Percentiles rank a stretch among this genome's conserved stretches.
Evolutionary conservation across 257 asterid genomes (phyloP).

Genomic region (Nicotiana knightiana): DNA sequence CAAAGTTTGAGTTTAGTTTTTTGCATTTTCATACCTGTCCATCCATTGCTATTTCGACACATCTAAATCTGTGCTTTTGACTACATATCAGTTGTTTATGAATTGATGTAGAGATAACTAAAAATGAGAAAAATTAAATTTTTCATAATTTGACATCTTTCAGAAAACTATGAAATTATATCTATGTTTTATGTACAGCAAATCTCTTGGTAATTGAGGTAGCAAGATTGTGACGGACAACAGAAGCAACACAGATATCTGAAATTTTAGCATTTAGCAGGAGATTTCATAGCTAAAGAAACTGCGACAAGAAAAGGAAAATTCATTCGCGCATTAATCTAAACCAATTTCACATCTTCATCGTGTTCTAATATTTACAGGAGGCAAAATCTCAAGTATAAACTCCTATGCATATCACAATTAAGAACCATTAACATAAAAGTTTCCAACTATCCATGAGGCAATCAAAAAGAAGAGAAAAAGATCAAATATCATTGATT

Average conservation of each 20-base stretch:
- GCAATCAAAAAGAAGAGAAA: not conserved
- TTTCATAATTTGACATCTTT: not conserved
- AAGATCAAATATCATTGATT: not conserved
- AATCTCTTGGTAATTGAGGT: not conserved
- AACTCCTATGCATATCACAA: not conserved
- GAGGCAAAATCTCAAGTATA: conserved; percentile 9
- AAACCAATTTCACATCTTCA: not conserved
- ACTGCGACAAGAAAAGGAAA: not conserved
- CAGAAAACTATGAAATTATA: not conserved
- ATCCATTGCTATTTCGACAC: not conserved
- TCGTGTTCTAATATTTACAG: conserved; percentile 3
- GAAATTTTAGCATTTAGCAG: not conserved
- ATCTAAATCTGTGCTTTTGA: not conserved
- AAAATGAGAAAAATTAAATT: not conserved
- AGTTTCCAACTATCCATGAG: conserved; percentile 1
- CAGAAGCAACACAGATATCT: not conserved
- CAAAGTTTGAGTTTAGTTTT: not conserved
- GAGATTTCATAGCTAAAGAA: not conserved
- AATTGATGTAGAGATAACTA: not conserved
- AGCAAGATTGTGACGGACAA: not conserved
- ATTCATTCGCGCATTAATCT: not conserved
- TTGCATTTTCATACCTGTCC: not conserved
- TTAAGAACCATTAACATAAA: not conserved
- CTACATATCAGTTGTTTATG: not conserved
- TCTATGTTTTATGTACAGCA: not conserved